A percentile compares a stretch with the other conserved stretches of the same genome.
Conservation (phyloP, 2,329 filamentous ascomycete species). For the Gnomoniopsis sp. region DNA sequence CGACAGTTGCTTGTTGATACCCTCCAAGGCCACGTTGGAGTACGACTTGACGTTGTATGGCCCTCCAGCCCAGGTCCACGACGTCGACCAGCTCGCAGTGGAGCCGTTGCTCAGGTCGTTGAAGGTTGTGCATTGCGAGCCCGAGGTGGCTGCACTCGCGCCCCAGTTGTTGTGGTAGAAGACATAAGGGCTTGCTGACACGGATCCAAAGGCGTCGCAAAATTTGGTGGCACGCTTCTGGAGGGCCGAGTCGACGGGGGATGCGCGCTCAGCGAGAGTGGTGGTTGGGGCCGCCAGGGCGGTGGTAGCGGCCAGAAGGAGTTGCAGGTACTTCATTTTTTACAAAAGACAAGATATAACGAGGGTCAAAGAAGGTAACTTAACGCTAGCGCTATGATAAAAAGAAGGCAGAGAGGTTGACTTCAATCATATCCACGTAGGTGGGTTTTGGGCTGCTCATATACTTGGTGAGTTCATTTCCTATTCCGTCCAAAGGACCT, state of each 20-base stretch:
- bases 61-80: constrained; percentile 41
- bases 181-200: constrained; percentile 33
- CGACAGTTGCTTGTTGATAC: constrained; percentile 30
- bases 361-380: neutral
- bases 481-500: neutral
- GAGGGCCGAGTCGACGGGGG: constrained; percentile 6
- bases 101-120: constrained; percentile 30
- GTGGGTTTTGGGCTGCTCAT: neutral
- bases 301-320: constrained; percentile 3
- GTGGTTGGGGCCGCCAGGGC: neutral
- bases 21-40: constrained; percentile 38
- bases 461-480: neutral
- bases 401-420: too few relatives aligned
- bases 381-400: too few relatives aligned
- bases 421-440: too few relatives aligned
- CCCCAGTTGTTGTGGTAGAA: constrained; percentile 55
- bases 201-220: constrained; percentile 1
- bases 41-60: constrained; percentile 41
- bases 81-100: constrained; percentile 39
- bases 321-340: constrained; percentile 8
- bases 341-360: neutral
- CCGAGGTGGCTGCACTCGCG: constrained; percentile 30
- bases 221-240: constrained; percentile 11
- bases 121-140: constrained; percentile 41
- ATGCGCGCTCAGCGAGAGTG: neutral